phyloP scores from a whole-genome alignment of 768 basidiomycete genomes.

The Amanita fuliginea region DNA sequence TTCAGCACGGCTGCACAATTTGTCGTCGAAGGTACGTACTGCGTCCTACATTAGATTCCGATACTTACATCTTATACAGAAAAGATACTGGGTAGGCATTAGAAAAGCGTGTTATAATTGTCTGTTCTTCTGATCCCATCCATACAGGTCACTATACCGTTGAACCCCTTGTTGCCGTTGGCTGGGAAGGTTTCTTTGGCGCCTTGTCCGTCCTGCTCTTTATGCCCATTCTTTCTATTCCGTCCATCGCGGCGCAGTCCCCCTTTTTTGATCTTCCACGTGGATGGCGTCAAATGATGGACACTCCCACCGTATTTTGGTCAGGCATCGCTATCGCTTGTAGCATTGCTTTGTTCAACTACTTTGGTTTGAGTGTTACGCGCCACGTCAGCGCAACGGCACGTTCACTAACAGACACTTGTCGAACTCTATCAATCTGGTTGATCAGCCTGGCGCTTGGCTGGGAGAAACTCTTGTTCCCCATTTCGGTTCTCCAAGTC shows the following conservation, averaged over 20 bases:
- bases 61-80: constrained; percentile 29
- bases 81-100: constrained; percentile 66
- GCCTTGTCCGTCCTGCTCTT: constrained; percentile 64
- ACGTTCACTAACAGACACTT: constrained; percentile 86
- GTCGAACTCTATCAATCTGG: constrained; percentile 96
- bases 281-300: constrained; percentile 83
- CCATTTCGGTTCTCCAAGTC: constrained; percentile 75
- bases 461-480: constrained; percentile 82
- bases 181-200: constrained; percentile 91
- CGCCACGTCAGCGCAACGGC: constrained; percentile 88
- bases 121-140: background rate
- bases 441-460: constrained; percentile 78
- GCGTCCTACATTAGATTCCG: background rate
- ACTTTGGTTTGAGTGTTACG: constrained; percentile 89
- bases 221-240: constrained; percentile 71
- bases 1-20: constrained; percentile 81
- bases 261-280: constrained; percentile 81
- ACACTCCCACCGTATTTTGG: constrained; percentile 61
- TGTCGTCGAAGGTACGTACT: constrained; percentile 62
- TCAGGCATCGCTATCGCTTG: constrained; percentile 61
- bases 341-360: constrained; percentile 78
- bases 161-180: constrained; percentile 85
- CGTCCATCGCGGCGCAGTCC: constrained; percentile 49
- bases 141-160: constrained; percentile 57
- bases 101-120: background rate